A percentile compares a stretch with the other conserved stretches of the same genome.
phyloP scores from a whole-genome alignment of 148 eudicot species.

The Diospyros kaki region DNA sequence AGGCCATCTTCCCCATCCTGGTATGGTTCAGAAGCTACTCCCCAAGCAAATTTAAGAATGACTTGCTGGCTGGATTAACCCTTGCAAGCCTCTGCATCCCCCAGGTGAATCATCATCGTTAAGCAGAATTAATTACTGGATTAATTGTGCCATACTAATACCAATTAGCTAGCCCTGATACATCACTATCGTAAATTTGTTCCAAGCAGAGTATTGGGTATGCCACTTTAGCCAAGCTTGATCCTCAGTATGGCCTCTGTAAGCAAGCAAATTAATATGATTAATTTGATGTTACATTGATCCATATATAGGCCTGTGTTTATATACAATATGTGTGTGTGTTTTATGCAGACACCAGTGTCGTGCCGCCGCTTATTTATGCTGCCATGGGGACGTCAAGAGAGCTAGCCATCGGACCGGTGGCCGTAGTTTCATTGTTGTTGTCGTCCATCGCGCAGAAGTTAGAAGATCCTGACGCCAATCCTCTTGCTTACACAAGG shows the following conservation, averaged over 20 bases:
- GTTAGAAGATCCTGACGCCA: slow-evolving; percentile 40
- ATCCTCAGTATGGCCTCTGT: slow-evolving; percentile 40
- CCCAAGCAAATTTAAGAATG: slow-evolving; percentile 21
- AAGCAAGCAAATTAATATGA: slow-evolving; percentile 4
- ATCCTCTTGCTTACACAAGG: slow-evolving; percentile 40
- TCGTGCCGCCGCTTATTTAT: slow-evolving; percentile 52
- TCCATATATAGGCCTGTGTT: not conserved
- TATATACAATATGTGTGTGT: no score
- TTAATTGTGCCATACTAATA: no score
- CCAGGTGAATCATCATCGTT: slow-evolving; percentile 19
- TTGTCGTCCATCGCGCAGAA: slow-evolving; percentile 41
- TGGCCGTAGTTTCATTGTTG: slow-evolving; percentile 52
- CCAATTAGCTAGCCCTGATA: no score
- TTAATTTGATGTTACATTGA: not conserved
- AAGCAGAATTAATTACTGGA: no score
- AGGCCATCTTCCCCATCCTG: slow-evolving; percentile 25
- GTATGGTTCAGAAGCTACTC: slow-evolving; percentile 19
- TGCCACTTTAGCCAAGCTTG: slow-evolving; percentile 41
- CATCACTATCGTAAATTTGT: no score
- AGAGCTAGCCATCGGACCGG: slow-evolving; percentile 56
- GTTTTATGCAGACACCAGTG: slow-evolving; percentile 37
- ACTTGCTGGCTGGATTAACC: slow-evolving; percentile 36
- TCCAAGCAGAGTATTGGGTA: slow-evolving; percentile 40
- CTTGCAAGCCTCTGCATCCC: slow-evolving; percentile 47
- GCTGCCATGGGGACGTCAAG: slow-evolving; percentile 58